These are phyloP conservation scores for Penstemon newberryi DNA, from an alignment of 257 asterid genomes.

Conservation along the genomic window DNA sequence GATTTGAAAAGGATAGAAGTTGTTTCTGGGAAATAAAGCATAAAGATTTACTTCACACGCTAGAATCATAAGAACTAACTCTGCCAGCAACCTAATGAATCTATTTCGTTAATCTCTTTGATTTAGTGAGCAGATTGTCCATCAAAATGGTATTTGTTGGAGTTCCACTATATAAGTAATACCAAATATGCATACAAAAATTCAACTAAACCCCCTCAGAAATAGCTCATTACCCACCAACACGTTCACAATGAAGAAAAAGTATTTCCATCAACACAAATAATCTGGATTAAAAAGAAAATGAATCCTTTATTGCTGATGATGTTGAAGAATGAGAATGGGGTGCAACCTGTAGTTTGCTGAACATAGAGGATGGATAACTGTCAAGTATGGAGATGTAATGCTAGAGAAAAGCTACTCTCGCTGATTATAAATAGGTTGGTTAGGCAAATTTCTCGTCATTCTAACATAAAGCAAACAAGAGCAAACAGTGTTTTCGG, in stretches of 20 bases:
- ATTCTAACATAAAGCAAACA: no score
- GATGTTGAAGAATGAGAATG: no score
- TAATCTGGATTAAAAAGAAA: not conserved
- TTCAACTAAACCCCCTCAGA: not conserved
- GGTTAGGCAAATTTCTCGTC: no score
- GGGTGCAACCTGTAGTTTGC: no score
- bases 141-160: not conserved
- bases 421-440: no score
- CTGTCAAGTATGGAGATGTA: no score
- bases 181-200: not conserved
- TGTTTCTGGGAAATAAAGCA: not conserved
- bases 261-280: not conserved
- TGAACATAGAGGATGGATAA: no score
- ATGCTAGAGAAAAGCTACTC: no score
- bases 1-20: not conserved
- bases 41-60: not conserved
- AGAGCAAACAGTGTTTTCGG: no score
- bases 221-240: not conserved
- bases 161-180: not conserved
- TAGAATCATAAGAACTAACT: conserved; percentile 5
- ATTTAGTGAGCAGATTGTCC: not conserved
- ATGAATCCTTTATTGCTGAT: no score
- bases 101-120: not conserved
- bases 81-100: not conserved
- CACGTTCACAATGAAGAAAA: conserved; percentile 2